A percentile compares a stretch with the other conserved stretches of the same genome.
phyloP scores from a whole-genome alignment of 2,329 filamentous ascomycete genomes.

The Venturia aucupariae region DNA sequence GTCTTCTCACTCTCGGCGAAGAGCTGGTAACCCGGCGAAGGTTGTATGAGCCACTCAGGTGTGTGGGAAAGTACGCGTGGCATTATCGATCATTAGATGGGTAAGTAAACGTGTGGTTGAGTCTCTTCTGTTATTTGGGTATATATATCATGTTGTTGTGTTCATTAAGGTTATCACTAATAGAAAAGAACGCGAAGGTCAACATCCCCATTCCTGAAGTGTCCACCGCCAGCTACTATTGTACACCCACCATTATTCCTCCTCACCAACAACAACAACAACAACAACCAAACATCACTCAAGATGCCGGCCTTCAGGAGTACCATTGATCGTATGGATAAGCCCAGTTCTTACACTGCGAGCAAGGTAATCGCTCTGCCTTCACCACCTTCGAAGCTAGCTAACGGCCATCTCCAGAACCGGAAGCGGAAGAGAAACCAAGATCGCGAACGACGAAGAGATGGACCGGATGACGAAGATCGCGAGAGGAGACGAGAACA shows the following conservation, averaged over 20 bases:
- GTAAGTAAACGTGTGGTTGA: background rate
- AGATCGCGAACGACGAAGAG: constrained; percentile 61
- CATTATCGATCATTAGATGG: constrained; percentile 46
- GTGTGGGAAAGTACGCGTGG: constrained; percentile 79
- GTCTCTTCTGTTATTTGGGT: background rate
- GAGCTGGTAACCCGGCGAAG: constrained; percentile 66
- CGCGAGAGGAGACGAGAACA: constrained; percentile 36
- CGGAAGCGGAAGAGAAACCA: constrained; percentile 26
- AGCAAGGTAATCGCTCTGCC: constrained; percentile 53
- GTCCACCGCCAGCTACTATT: background rate
- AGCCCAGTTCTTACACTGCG: constrained; percentile 87
- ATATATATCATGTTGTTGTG: background rate
- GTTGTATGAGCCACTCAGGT: constrained; percentile 75
- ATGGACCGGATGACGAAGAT: constrained; percentile 50
- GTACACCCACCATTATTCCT: background rate
- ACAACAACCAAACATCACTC: background rate
- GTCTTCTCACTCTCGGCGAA: constrained; percentile 41
- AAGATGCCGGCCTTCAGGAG: constrained; percentile 12
- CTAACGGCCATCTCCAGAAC: constrained; percentile 4
- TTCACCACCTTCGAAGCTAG: constrained; percentile 7
- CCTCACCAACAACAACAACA: background rate
- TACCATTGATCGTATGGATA: constrained; percentile 87
- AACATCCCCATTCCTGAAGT: background rate
- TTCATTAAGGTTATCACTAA: too few species aligned
- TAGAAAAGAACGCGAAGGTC: background rate